Evolutionary conservation across 139 green algal genomes (phyloP).

Genomic region (Chlorella sp.): DNA sequence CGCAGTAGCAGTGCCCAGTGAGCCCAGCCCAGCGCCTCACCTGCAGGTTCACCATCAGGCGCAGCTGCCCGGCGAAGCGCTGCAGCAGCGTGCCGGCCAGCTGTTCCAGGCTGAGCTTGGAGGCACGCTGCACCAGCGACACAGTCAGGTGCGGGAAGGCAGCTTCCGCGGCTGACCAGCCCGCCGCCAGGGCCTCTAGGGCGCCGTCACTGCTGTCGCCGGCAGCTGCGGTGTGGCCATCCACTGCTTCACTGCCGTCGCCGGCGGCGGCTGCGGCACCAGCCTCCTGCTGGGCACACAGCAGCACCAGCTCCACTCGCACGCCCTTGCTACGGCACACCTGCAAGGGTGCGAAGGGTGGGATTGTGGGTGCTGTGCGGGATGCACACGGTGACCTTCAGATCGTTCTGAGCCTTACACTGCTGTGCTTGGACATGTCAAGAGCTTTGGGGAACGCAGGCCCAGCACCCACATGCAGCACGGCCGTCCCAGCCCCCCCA

Average conservation of each 20-base stretch:
- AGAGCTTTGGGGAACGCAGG: background rate
- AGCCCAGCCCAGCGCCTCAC: background rate
- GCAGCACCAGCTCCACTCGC: constrained; percentile 21
- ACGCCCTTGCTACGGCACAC: constrained; percentile 13
- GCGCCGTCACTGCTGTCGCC: background rate
- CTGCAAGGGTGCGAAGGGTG: background rate
- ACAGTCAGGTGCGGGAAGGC: constrained; percentile 22
- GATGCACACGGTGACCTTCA: background rate
- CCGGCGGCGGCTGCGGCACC: background rate
- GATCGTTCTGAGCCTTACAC: background rate
- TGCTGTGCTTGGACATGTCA: background rate
- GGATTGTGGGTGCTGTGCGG: background rate
- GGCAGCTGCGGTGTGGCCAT: background rate
- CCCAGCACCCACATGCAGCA: background rate
- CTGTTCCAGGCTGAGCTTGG: background rate
- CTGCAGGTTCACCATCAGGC: constrained; percentile 15
- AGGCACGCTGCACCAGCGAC: background rate
- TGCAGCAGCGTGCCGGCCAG: constrained; percentile 33
- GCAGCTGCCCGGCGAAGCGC: background rate
- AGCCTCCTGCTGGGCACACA: background rate
- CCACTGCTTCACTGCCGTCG: background rate
- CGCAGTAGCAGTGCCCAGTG: no score
- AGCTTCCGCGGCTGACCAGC: constrained; percentile 3
- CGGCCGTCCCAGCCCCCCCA: background rate
- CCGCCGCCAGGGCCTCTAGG: background rate